phyloP scores from a whole-genome alignment of 495 filamentous ascomycete genomes.

The Aspergillus affinis region DNA sequence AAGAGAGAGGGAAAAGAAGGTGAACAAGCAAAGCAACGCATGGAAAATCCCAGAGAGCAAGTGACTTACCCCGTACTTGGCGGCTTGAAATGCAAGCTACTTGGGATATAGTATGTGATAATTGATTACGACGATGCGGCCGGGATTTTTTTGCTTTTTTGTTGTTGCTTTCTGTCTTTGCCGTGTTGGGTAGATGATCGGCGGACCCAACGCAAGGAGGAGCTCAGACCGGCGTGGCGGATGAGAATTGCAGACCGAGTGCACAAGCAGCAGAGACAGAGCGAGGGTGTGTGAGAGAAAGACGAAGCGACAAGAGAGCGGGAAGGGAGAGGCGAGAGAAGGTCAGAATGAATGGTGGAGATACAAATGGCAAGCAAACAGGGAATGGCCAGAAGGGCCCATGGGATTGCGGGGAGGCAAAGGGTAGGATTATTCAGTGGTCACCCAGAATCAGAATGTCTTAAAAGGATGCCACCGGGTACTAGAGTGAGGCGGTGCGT shows the following conservation, averaged over 20 bases:
- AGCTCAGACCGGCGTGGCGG: slow-evolving; percentile 10
- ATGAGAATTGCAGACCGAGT: not conserved
- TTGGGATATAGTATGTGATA: not conserved
- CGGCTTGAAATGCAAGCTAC: not conserved
- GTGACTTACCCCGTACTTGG: not conserved
- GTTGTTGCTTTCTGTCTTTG: slow-evolving; percentile 1
- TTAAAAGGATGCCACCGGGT: slow-evolving; percentile 16
- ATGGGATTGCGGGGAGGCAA: slow-evolving; percentile 13
- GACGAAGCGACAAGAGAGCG: not conserved
- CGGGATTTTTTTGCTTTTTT: slow-evolving; percentile 15
- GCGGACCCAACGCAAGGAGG: slow-evolving; percentile 20
- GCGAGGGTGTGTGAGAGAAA: not conserved
- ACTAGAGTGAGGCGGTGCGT: slow-evolving; percentile 25
- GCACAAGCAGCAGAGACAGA: not conserved
- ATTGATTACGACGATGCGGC: not conserved
- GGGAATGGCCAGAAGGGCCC: slow-evolving; percentile 18
- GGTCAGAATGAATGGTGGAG: not conserved
- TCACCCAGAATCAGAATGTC: not conserved
- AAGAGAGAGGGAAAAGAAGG: not conserved
- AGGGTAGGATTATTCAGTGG: too few relatives aligned
- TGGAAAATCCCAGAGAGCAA: not conserved
- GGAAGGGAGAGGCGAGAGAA: not conserved
- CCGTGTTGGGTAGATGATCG: slow-evolving; percentile 18
- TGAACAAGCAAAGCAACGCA: not conserved
- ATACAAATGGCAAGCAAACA: slow-evolving; percentile 1